A percentile compares a stretch with the other conserved stretches of the same genome.
Conservation (phyloP, 1,139 yeast genomes). For the Eremothecium coryli region DNA sequence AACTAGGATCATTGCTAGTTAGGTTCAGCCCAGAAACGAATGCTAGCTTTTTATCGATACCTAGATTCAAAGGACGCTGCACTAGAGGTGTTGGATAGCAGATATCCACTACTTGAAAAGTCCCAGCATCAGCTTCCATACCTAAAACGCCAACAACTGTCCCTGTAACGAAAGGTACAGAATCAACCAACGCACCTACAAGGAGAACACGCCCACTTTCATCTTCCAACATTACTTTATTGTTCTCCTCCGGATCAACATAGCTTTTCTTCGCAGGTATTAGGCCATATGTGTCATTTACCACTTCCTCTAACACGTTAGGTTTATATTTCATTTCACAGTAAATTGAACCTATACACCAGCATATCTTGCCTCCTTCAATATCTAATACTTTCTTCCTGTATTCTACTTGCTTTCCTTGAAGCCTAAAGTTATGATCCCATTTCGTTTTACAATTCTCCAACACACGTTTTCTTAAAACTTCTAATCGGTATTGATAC, state of each 20-base stretch:
- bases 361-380: constrained; percentile 56
- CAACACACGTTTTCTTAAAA: constrained; percentile 47
- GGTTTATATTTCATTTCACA: constrained; percentile 80
- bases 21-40: constrained; percentile 67
- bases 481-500: constrained; percentile 55
- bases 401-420: constrained; percentile 33
- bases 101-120: constrained; percentile 76
- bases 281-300: constrained; percentile 38
- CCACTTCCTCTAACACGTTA: constrained; percentile 73
- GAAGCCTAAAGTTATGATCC: constrained; percentile 39
- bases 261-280: constrained; percentile 37
- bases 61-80: constrained; percentile 37
- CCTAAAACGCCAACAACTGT: constrained; percentile 79
- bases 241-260: constrained; percentile 44
- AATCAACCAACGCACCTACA: constrained; percentile 51
- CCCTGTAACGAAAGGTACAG: constrained; percentile 67
- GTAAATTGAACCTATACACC: constrained; percentile 88
- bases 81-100: constrained; percentile 58
- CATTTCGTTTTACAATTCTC: constrained; percentile 42
- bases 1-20: constrained; percentile 34
- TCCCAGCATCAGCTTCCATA: constrained; percentile 73
- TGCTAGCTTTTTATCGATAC: constrained; percentile 39
- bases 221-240: constrained; percentile 71
- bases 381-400: constrained; percentile 70
- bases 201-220: constrained; percentile 82